Evolutionary conservation across 2,329 filamentous ascomycete species (phyloP), one percentile per base, ranked within the genome.

Genomic region (Fusarium sp.): DNA sequence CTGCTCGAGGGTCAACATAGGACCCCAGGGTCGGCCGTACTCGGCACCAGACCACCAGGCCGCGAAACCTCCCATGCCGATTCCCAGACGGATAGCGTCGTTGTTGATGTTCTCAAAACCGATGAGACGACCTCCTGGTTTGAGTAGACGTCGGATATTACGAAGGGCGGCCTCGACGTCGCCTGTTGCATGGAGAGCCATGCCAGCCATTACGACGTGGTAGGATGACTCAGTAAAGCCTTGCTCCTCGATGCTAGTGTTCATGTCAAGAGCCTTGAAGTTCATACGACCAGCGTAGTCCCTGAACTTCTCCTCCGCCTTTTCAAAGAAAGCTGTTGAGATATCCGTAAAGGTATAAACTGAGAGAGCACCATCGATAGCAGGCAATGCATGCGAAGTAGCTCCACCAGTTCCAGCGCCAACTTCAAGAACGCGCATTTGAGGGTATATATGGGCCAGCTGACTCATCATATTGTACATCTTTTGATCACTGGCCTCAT

Each of bases 41-140:
- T 55, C 59, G 2, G 38, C 59, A 1, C 66, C 66, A 4, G 56
- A 51, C 66, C 66, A 69, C 63, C 66, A 68, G 5, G 52, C 66
- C 2, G 60, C 53, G 2, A 69, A 51, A 2, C 66, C 55, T 1
- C 66, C 64, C 49, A 69, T 64, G 0, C 56, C 45, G 0, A 58
- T 46, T 2, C 44, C 44, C 9, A 53, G 2, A 14, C 65, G 54
- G 0, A 59, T 49, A 6, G 53, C 54, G 0, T 58, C 51, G 3
- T 52, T 49, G 20, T 57, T 51, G 10, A 52, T 68, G 13, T 50
- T 54, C 17, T 69, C 66, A 1, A 63, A 40, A 4, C 52, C 42
- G 1, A 69, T 55, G 1, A 62, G 59, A 5, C 45, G 56, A n/a
- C 59, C 59, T 3, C 59, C 59, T 2, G 59, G 56, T 20, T 61